Evolutionary conservation across 1,284 basidiomycete genomes (phyloP).

Genomic region (Tremellales sp.): DNA sequence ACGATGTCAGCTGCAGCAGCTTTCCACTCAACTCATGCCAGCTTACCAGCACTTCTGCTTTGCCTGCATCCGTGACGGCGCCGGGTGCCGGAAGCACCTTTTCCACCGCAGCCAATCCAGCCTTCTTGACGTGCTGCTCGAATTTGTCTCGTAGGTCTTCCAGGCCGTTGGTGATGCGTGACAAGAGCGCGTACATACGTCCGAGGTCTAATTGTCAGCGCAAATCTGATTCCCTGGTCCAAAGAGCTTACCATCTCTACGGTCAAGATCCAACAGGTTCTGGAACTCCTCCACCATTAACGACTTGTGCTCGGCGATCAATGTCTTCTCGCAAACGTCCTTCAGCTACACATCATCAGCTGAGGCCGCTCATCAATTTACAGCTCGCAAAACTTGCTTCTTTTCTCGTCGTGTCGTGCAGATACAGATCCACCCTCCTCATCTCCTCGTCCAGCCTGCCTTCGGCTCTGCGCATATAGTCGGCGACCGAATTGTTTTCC

Average conservation of each 20-base stretch:
- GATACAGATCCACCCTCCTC: constrained; percentile 89
- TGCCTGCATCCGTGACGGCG: constrained; percentile 57
- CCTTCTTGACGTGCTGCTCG: constrained; percentile 89
- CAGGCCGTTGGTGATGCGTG: constrained; percentile 82
- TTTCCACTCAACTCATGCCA: background rate
- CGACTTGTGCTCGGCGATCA: constrained; percentile 82
- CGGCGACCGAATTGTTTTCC: constrained; percentile 83
- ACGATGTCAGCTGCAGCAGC: constrained; percentile 1
- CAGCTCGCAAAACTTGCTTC: constrained; percentile 45
- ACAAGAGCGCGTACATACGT: constrained; percentile 89
- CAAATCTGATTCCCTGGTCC: background rate
- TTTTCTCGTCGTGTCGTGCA: constrained; percentile 83
- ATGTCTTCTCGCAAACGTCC: constrained; percentile 83
- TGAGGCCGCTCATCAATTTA: background rate
- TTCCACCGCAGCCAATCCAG: constrained; percentile 77
- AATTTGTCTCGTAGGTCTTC: constrained; percentile 90
- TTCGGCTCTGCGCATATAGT: constrained; percentile 96
- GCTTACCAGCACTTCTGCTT: constrained; percentile 57
- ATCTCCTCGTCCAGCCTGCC: constrained; percentile 89
- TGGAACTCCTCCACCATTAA: constrained; percentile 96
- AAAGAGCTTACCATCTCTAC: constrained; percentile 61
- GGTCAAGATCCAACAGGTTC: constrained; percentile 82
- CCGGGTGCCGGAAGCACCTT: constrained; percentile 60
- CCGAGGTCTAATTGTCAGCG: constrained; percentile 62
- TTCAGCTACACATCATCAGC: constrained; percentile 57